Base-by-base conservation (phyloP, 345 rosid species). In the Salix brachista region DNA sequence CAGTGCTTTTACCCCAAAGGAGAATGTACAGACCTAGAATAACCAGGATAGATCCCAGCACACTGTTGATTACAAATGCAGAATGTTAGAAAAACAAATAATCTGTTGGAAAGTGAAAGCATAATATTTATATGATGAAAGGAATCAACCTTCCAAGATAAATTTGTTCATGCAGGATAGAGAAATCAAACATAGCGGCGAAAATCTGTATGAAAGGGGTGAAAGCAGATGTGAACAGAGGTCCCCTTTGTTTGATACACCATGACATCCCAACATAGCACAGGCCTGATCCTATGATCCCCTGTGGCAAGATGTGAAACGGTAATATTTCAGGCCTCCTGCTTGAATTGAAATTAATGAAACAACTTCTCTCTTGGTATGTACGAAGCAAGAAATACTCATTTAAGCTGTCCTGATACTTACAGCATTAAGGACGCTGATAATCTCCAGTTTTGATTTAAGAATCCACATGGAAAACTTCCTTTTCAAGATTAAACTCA, bases 1-100 rank as follows among this genome's bases (percentile, higher is more conserved):
- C 96, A 17, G 77, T 83, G 80, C 88, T 86, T 85, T 91, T 91
- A 0, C 95, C 98, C 98, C 94, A 92, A 14, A 92, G 87, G 2
- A 94, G 90, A 74, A 82, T 74, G 75, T 92, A 91, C 41, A 94
- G 82, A 54, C 97, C 97, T 41, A 80, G 77, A 62, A 88, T 82
- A 69, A 92, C 88, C 11, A 88, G 65, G 37, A 89, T 30, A 4
- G 97, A 94, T 77, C 98, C 97, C 17, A 87, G 1, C 60, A 90
- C 73, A 82, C 97, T 94, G 91, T 62, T 74, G 78, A 39, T 72
- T 17, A n/a, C 18, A 39, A 26, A 4, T 25, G 67, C 16, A 50
- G 16, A 19, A 62, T 17, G 56, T 60, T 21, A 71, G 62, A 71
- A 32, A 21, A 17, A 3, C 54, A 14, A 13, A n/a, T 1, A 23